Evolutionary conservation across 805 yeast genomes (phyloP).

Genomic region (Pichia rugopelliculosa): DNA sequence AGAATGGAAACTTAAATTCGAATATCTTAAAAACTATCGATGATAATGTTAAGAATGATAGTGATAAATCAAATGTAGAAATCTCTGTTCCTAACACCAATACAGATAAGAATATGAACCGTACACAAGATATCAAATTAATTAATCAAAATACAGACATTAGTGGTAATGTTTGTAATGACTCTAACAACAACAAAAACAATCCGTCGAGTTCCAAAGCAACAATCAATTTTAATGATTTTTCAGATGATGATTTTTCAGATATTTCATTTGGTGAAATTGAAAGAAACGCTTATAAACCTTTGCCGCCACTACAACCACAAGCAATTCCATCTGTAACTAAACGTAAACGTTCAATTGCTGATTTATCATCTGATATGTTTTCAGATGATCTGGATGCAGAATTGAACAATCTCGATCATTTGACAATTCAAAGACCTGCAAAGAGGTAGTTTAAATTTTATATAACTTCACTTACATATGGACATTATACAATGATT

Average conservation of each 20-base stretch:
- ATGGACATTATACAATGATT: too few species aligned
- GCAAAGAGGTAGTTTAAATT: background rate
- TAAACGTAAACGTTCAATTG: background rate
- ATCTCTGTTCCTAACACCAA: background rate
- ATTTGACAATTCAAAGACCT: background rate
- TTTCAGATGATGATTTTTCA: constrained; percentile 5
- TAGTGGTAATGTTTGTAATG: background rate
- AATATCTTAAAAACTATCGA: background rate
- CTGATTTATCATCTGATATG: constrained; percentile 7
- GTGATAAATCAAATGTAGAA: background rate
- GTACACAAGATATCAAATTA: too few species aligned
- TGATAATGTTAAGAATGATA: background rate
- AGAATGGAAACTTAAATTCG: background rate
- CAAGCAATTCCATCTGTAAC: background rate
- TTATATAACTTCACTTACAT: too few species aligned
- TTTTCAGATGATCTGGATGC: constrained; percentile 13
- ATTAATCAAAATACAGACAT: background rate
- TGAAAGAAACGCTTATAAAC: background rate
- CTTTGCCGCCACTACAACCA: background rate
- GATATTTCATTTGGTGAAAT: constrained; percentile 8
- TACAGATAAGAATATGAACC: too few species aligned
- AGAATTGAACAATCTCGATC: background rate
- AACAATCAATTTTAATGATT: background rate
- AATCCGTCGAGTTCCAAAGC: background rate
- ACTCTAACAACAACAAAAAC: background rate